Evolutionary conservation across 257 asterid species (phyloP).

Genomic region (Plantago major): DNA sequence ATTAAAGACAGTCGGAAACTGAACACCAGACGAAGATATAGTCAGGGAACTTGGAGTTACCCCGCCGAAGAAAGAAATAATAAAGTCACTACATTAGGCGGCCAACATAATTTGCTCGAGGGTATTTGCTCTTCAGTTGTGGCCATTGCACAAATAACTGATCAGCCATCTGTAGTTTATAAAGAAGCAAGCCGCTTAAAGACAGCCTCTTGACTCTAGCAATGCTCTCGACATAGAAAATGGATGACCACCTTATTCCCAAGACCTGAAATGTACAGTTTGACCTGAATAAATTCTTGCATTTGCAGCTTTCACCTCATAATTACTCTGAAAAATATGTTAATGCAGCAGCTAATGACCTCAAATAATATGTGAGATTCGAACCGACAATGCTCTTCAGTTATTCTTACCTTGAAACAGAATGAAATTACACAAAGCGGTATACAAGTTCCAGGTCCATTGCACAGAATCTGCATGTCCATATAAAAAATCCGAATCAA

Average conservation of each 20-base stretch:
- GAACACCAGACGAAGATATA: no score
- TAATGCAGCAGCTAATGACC: conserved; percentile 17
- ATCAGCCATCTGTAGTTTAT: conserved; percentile 76
- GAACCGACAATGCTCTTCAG: not conserved
- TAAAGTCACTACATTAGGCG: conserved; percentile 57
- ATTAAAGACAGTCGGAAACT: no score
- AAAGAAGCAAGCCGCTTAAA: conserved; percentile 75
- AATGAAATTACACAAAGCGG: conserved; percentile 36
- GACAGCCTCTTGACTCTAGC: conserved; percentile 91
- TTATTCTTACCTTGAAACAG: conserved; percentile 57
- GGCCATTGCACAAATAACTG: conserved; percentile 96
- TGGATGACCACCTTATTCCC: conserved; percentile 79
- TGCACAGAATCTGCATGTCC: conserved; percentile 64
- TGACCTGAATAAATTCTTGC: no score
- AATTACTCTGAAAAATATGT: no score
- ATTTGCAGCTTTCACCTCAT: no score
- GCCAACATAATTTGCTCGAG: conserved; percentile 77
- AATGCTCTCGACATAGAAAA: conserved; percentile 90
- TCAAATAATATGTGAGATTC: not conserved
- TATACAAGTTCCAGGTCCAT: conserved; percentile 95
- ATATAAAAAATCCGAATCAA: conserved; percentile 8
- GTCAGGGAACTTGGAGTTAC: conserved; percentile 2
- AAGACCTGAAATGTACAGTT: conserved; percentile 65
- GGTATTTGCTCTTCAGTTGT: conserved; percentile 66
- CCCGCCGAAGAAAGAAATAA: conserved; percentile 14